These are phyloP conservation scores for Neurospora sp. DNA, from an alignment of 2,329 filamentous ascomycete genomes.

Conservation along the genomic window DNA sequence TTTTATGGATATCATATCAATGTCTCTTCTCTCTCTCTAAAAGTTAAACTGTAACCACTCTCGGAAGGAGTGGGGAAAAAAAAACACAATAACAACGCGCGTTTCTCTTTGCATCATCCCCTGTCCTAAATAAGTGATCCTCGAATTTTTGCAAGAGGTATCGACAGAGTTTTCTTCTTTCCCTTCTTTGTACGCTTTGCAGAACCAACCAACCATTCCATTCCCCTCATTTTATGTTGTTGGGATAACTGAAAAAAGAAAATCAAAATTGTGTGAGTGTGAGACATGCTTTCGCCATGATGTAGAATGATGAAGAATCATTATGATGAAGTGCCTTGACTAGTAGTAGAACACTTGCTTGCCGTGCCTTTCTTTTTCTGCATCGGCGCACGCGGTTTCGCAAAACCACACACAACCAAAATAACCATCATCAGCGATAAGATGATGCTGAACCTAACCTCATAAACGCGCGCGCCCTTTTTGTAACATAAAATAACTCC, in stretches of 20 bases:
- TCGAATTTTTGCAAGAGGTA: not conserved
- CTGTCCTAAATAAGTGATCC: not conserved
- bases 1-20: not conserved
- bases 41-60: not conserved
- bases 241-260: not conserved
- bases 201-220: not conserved
- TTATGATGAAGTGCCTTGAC: not conserved
- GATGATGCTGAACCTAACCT: not conserved
- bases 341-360: not conserved
- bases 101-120: not conserved
- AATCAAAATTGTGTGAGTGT: not conserved
- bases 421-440: not conserved
- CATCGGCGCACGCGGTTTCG: not conserved
- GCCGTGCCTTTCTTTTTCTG: not conserved
- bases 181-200: not conserved
- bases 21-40: not conserved
- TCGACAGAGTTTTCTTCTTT: not conserved
- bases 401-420: not conserved
- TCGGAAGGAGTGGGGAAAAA: not conserved
- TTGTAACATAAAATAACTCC: not conserved
- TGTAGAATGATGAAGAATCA: not conserved
- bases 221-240: not conserved
- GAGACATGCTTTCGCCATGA: not conserved
- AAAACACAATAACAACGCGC: not conserved
- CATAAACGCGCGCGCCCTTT: not conserved